A percentile compares a stretch with the other conserved stretches of the same genome.
Conservation (phyloP, 2,329 filamentous ascomycete species). For the Colletotrichum cereale region DNA sequence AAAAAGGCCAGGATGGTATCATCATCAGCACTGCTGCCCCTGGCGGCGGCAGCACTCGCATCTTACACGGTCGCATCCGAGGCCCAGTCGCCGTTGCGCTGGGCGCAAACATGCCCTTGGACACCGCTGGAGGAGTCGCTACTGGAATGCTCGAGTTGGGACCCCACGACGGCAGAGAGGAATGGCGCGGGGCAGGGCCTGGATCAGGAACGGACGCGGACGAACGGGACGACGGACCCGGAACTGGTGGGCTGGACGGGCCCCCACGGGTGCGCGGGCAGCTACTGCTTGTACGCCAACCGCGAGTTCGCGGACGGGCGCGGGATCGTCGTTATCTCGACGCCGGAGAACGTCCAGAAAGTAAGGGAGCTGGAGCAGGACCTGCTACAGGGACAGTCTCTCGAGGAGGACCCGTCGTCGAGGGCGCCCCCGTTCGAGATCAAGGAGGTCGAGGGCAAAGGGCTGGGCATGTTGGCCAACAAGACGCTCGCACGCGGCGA, state of each 20-base stretch:
- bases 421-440: slow-evolving; percentile 41
- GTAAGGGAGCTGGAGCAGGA: slow-evolving; percentile 6
- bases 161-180: not conserved
- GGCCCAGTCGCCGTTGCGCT: slow-evolving; percentile 7
- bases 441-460: slow-evolving; percentile 43
- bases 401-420: not conserved
- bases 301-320: slow-evolving; percentile 51
- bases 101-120: slow-evolving; percentile 18
- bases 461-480: slow-evolving; percentile 45
- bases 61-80: slow-evolving; percentile 17
- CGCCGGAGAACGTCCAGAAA: slow-evolving; percentile 40
- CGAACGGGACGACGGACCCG: not conserved
- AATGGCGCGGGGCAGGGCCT: not conserved
- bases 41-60: slow-evolving; percentile 15
- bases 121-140: slow-evolving; percentile 26
- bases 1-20: slow-evolving; percentile 5
- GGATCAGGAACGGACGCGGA: not conserved
- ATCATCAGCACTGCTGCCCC: not conserved
- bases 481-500: slow-evolving; percentile 43
- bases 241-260: slow-evolving; percentile 32
- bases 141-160: slow-evolving; percentile 19
- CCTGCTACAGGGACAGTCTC: not conserved
- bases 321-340: slow-evolving; percentile 56
- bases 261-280: slow-evolving; percentile 29
- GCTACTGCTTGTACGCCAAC: slow-evolving; percentile 52